Base-by-base conservation (phyloP, 1,284 basidiomycete species). In the Rhodotorula sp. region DNA sequence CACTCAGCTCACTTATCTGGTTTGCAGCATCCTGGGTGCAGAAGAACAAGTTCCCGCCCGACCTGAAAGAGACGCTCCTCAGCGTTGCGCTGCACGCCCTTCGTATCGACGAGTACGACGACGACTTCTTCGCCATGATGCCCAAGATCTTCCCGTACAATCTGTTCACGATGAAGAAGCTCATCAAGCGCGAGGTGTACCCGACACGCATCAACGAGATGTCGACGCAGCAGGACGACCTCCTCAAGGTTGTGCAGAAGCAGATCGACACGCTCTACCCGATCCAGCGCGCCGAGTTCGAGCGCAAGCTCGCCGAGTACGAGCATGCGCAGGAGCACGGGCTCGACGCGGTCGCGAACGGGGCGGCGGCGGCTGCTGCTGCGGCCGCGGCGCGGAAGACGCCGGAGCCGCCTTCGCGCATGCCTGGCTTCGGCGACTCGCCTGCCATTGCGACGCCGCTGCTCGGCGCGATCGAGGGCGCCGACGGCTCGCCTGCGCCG, bases 81-180 rank as follows among this genome's bases (percentile, higher is more conserved):
- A 82, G 88, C 46, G 87, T 92, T 49, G 91, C 93, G 2, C 82
- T 91, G 62, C 85, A 89, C 64, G 95, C 95, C 0, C 88, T 96
- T 77, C 84, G 87, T 64, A 85, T 92, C 50, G 91, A 89, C 80
- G 91, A 95, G 80, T 96, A 94, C 82, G 90, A 93, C 78, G 92
- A 95, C 27, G 88, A 91, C 79, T 96, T 95, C 80, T 96, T 96
- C 84, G 89, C 88, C 78, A 84, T 90, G 52, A 90, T 97, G 88
- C 92, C 93, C 0, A 85, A 84, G 45, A 82, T 96, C 56, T 95
- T 97, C 79, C 93, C 93, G 0, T 96, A 96, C 80, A 97, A 97
- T 82, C 90, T 91, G 77, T 96, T 91, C 81, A 84, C 83, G 8
- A 80, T 84, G 66, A 77, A 76, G 59, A 77, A 77, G 58, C 72